phyloP scores from a whole-genome alignment of 805 yeast species.

The Suhomyces pyralidae region DNA sequence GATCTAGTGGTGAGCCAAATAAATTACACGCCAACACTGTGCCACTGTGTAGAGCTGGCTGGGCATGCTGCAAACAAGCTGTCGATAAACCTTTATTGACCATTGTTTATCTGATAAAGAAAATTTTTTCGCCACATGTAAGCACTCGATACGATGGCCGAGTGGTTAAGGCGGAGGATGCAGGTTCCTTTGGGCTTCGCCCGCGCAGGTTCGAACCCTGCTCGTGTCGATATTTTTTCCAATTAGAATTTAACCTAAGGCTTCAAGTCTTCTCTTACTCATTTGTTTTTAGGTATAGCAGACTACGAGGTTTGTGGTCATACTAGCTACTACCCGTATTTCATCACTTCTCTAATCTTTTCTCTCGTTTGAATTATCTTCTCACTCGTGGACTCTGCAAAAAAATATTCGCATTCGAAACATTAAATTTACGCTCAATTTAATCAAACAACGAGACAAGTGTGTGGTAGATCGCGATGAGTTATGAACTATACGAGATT shows the following conservation, averaged over 20 bases:
- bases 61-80: too few species aligned
- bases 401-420: conserved; percentile 1
- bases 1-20: too few species aligned
- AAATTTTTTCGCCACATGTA: background rate
- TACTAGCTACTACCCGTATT: too few species aligned
- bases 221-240: conserved; percentile 56
- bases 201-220: conserved; percentile 82
- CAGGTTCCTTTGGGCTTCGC: conserved; percentile 72
- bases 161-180: conserved; percentile 77
- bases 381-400: background rate
- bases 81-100: too few species aligned
- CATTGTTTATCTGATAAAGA: too few species aligned
- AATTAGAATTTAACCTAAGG: too few species aligned
- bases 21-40: too few species aligned
- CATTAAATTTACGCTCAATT: background rate
- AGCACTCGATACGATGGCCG: conserved; percentile 54
- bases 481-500: conserved; percentile 50
- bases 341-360: background rate
- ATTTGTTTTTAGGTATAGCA: too few species aligned
- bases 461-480: background rate
- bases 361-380: background rate
- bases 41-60: too few species aligned
- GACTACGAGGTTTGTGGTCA: too few species aligned
- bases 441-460: background rate
- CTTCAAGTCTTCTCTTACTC: too few species aligned